phyloP scores from a whole-genome alignment of 768 basidiomycete species.

The Agrocybe pediades region DNA sequence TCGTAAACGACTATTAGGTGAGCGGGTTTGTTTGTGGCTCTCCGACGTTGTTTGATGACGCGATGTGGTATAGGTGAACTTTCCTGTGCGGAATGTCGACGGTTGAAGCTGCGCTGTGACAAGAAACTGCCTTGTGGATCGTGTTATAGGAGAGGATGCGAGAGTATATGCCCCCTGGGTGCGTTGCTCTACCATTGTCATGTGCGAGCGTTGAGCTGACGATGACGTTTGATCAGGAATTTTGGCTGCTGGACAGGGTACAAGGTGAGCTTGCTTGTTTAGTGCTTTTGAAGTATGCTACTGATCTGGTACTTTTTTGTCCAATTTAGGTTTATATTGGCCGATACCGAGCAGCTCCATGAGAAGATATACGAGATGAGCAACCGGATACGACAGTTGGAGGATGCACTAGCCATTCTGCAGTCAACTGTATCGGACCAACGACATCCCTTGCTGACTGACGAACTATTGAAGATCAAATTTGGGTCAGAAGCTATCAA shows the following conservation, averaged over 20 bases:
- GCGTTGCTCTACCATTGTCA: constrained; percentile 8
- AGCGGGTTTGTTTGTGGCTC: constrained; percentile 12
- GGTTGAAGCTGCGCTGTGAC: constrained; percentile 53
- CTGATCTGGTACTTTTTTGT: background rate
- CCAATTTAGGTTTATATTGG: constrained; percentile 61
- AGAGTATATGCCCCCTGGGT: constrained; percentile 68
- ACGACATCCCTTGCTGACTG: constrained; percentile 58
- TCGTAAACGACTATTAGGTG: constrained; percentile 48
- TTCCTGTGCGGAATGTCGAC: constrained; percentile 55
- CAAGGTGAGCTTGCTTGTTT: constrained; percentile 31
- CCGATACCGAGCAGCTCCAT: constrained; percentile 67
- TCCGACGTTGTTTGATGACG: background rate
- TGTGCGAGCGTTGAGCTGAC: background rate
- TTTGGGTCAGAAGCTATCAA: constrained; percentile 54
- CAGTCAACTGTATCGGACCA: constrained; percentile 58
- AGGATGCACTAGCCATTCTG: constrained; percentile 65
- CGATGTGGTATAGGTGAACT: constrained; percentile 40
- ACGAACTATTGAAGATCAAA: constrained; percentile 57
- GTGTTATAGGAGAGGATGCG: constrained; percentile 58
- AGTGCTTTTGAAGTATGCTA: background rate
- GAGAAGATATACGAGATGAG: constrained; percentile 68
- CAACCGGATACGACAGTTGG: constrained; percentile 67
- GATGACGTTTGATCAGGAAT: constrained; percentile 33
- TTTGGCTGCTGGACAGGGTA: constrained; percentile 53
- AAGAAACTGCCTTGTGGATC: constrained; percentile 54